Evolutionary conservation across 2,329 filamentous ascomycete species (phyloP).

Genomic region (Diplocarpon mali): DNA sequence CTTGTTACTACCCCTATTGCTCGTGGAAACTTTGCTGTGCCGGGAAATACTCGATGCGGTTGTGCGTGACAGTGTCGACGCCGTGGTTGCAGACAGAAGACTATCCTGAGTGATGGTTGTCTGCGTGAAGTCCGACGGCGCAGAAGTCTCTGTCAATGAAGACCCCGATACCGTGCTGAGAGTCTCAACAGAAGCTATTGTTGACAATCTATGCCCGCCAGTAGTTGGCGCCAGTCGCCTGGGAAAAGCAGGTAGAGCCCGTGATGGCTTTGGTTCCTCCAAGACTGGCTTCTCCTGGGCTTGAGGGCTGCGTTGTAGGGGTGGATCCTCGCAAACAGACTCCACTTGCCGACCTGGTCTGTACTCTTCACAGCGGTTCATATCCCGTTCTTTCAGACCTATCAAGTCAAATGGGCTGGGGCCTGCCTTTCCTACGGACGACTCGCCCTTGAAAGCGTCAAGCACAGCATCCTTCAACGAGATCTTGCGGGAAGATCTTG

Average conservation of each 20-base stretch:
- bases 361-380: conserved; percentile 11
- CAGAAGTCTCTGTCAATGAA: conserved; percentile 7
- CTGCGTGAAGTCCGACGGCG: conserved; percentile 22
- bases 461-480: conserved; percentile 47
- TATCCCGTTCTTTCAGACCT: conserved; percentile 16
- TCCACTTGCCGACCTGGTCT: conserved; percentile 5
- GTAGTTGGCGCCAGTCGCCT: conserved; percentile 17
- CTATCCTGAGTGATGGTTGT: conserved; percentile 34
- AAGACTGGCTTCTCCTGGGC: conserved; percentile 6
- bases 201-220: conserved; percentile 23
- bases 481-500: conserved; percentile 37
- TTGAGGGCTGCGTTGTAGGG: conserved; percentile 7
- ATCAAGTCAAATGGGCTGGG: conserved; percentile 19
- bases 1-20: conserved; percentile 11
- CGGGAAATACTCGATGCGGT: conserved; percentile 22
- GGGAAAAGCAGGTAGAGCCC: conserved; percentile 10
- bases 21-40: conserved; percentile 9
- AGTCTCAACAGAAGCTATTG: conserved; percentile 24
- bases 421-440: conserved; percentile 27
- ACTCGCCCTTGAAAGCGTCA: conserved; percentile 53
- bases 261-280: conserved; percentile 10
- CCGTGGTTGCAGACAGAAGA: conserved; percentile 13
- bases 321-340: conserved; percentile 7
- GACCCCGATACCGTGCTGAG: conserved; percentile 15
- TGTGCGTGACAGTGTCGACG: conserved; percentile 17